These are phyloP conservation scores for Rauvolfia tetraphylla DNA, from an alignment of 257 asterid species.

Conservation along the genomic window DNA sequence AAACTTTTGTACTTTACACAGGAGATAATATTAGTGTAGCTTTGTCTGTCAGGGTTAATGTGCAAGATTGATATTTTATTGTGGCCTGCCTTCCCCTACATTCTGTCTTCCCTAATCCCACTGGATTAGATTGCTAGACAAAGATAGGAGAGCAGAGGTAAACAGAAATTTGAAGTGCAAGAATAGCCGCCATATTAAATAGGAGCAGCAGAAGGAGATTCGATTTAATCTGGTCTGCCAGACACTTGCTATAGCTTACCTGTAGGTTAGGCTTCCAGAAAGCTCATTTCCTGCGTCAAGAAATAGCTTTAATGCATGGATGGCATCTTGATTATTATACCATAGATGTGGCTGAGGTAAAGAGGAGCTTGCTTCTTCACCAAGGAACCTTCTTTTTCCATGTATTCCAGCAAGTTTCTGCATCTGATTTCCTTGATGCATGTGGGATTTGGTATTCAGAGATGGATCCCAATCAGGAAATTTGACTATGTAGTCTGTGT, in stretches of 20 bases:
- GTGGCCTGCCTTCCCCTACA: neutral
- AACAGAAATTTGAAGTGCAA: neutral
- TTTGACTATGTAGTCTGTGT: conserved; percentile 78
- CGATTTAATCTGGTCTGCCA: neutral
- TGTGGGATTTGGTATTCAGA: conserved; percentile 20
- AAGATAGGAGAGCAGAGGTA: neutral
- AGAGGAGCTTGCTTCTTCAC: conserved; percentile 46
- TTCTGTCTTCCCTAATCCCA: neutral
- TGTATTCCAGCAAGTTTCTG: conserved; percentile 32
- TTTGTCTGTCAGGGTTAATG: neutral
- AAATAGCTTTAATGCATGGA: conserved; percentile 71
- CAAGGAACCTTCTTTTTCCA: conserved; percentile 53
- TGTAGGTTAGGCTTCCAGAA: conserved; percentile 69
- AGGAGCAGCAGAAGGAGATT: neutral
- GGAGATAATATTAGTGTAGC: neutral
- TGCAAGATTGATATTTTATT: neutral
- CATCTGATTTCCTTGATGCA: conserved; percentile 30
- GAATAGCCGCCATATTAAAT: neutral
- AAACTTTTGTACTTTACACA: neutral
- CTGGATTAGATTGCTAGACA: neutral
- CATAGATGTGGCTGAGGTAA: conserved; percentile 81
- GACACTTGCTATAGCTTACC: conserved; percentile 33
- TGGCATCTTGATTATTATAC: conserved; percentile 61
- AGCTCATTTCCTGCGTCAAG: conserved; percentile 82
- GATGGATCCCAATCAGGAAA: conserved; percentile 95